Evolutionary conservation across 257 asterid species (phyloP).

Genomic region (Jasminum sambac): DNA sequence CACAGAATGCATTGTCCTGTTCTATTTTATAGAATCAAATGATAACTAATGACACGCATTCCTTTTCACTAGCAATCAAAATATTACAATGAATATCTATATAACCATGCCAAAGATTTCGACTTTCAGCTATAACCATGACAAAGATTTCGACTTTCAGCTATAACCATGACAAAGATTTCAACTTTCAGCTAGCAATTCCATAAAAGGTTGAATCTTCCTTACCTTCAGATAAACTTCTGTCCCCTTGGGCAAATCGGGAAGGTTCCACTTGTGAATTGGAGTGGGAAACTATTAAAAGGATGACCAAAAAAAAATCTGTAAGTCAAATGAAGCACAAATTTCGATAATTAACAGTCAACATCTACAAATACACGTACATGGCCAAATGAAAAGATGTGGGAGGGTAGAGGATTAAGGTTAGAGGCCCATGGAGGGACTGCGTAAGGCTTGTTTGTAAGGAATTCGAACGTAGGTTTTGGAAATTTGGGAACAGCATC

Average conservation of each 20-base stretch:
- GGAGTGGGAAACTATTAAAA: conserved; percentile 80
- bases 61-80: neutral
- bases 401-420: conserved; percentile 74
- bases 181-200: neutral
- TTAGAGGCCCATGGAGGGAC: conserved; percentile 86
- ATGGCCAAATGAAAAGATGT: conserved; percentile 72
- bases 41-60: neutral
- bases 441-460: conserved; percentile 58
- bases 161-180: no score
- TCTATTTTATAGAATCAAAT: neutral
- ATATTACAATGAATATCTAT: neutral
- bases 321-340: conserved; percentile 6
- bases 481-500: conserved; percentile 32
- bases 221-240: conserved; percentile 90
- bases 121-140: neutral
- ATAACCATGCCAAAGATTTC: conserved; percentile 9
- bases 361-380: conserved; percentile 36
- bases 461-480: conserved; percentile 51
- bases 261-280: conserved; percentile 91
- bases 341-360: neutral
- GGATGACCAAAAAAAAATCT: neutral
- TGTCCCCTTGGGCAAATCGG: conserved; percentile 79
- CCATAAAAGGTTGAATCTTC: conserved; percentile 5
- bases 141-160: neutral
- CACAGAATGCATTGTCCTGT: neutral